Conservation (phyloP, 495 filamentous ascomycete species). For the Astrothelium subdiscretum region DNA sequence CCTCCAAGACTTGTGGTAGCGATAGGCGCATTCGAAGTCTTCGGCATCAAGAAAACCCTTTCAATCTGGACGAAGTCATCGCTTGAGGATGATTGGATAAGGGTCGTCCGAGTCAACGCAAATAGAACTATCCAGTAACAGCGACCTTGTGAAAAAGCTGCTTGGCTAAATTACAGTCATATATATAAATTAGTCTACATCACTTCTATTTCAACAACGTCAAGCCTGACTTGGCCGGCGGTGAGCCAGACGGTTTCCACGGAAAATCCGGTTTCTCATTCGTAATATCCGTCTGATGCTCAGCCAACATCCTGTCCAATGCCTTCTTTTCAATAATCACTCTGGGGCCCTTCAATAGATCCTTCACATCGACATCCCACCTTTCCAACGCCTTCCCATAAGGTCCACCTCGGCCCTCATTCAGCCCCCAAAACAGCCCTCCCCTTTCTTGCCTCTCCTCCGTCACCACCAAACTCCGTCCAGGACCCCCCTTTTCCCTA, state of each 20-base stretch:
- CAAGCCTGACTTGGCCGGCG: neutral
- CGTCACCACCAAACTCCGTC: slow-evolving; percentile 68
- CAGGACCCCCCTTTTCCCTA: slow-evolving; percentile 37
- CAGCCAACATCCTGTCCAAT: slow-evolving; percentile 58
- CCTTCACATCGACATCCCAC: slow-evolving; percentile 83
- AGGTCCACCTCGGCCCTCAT: slow-evolving; percentile 37
- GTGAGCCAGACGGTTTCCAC: neutral
- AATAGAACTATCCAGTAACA: no score
- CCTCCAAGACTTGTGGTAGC: neutral
- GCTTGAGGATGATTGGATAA: no score
- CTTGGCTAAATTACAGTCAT: no score
- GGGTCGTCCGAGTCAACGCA: no score
- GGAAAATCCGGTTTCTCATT: neutral
- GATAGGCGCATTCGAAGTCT: no score
- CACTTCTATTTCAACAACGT: neutral
- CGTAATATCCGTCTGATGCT: slow-evolving; percentile 64
- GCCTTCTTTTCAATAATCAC: slow-evolving; percentile 79
- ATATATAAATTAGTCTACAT: no score
- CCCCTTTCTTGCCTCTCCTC: slow-evolving; percentile 32
- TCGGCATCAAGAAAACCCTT: no score
- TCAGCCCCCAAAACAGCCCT: slow-evolving; percentile 47
- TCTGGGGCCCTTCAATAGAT: slow-evolving; percentile 71
- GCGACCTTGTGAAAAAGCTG: no score
- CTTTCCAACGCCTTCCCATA: slow-evolving; percentile 56
- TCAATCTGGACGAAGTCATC: no score